Evolutionary conservation across 371 early-diverging fungal species (phyloP).

Genomic region (Funneliformis caledonium): DNA sequence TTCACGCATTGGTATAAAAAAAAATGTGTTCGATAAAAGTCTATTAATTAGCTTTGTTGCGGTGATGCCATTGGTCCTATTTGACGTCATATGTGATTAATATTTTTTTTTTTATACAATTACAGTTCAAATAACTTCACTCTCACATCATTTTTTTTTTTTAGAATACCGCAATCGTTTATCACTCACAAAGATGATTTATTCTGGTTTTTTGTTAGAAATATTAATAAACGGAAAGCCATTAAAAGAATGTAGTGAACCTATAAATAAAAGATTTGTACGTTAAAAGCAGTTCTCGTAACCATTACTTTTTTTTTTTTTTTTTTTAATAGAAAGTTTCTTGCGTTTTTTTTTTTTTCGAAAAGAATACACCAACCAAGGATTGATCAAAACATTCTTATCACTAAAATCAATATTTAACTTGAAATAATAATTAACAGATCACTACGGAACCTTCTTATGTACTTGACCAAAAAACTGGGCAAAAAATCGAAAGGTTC

Average conservation of each 20-base stretch:
- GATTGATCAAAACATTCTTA: background rate
- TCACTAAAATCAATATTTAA: background rate
- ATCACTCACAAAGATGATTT: background rate
- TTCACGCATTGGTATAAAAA: too few relatives aligned
- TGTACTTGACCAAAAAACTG: background rate
- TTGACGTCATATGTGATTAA: too few relatives aligned
- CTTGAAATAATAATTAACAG: background rate
- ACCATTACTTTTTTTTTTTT: background rate
- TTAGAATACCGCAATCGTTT: too few relatives aligned
- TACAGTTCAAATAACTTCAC: too few relatives aligned
- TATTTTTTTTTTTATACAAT: too few relatives aligned
- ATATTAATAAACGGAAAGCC: background rate
- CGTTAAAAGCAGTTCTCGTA: background rate
- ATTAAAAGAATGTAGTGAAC: background rate
- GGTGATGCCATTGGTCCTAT: too few relatives aligned
- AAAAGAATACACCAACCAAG: too few relatives aligned
- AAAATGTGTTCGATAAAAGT: too few relatives aligned
- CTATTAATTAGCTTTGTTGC: too few relatives aligned
- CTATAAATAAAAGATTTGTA: background rate
- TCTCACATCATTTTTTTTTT: too few relatives aligned
- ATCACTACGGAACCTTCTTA: background rate
- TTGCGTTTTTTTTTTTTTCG: too few relatives aligned
- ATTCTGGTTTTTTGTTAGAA: background rate
- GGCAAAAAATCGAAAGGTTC: background rate
- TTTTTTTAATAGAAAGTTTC: background rate